Conservation (phyloP, 768 basidiomycete species). For the Leccinum broughii region DNA sequence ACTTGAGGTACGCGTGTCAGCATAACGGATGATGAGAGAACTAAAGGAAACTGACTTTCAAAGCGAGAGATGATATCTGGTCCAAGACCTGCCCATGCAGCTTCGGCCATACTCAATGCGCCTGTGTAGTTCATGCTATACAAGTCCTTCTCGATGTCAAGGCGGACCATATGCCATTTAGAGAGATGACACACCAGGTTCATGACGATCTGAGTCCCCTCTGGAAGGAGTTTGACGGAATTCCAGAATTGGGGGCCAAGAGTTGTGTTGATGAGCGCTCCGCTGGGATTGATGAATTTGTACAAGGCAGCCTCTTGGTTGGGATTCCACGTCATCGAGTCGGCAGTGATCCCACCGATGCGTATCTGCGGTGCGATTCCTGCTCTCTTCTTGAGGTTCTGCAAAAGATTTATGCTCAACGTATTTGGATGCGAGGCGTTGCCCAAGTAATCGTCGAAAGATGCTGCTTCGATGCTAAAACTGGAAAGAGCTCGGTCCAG, state of each 20-base stretch:
- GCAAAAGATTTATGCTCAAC: constrained; percentile 44
- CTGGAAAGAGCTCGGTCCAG: constrained; percentile 49
- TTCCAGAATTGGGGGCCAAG: constrained; percentile 55
- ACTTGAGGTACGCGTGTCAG: constrained; percentile 28
- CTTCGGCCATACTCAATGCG: constrained; percentile 44
- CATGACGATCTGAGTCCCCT: constrained; percentile 47
- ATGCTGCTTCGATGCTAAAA: constrained; percentile 57
- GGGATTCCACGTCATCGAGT: constrained; percentile 51
- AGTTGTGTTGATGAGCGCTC: constrained; percentile 49
- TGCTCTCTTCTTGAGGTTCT: constrained; percentile 46
- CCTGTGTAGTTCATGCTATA: constrained; percentile 44
- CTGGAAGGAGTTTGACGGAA: constrained; percentile 42
- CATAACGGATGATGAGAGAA: not conserved
- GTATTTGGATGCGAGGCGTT: constrained; percentile 45
- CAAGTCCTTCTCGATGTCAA: constrained; percentile 39
- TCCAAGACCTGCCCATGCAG: constrained; percentile 41
- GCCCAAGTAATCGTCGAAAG: constrained; percentile 51
- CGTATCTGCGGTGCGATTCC: constrained; percentile 48
- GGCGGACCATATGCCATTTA: not conserved
- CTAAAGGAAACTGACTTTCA: constrained; percentile 39
- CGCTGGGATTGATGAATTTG: constrained; percentile 46
- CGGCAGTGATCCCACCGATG: constrained; percentile 58
- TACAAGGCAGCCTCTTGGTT: constrained; percentile 31
- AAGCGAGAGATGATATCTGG: constrained; percentile 40
- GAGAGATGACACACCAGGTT: constrained; percentile 37